Evolutionary conservation across 129 eudicot genomes (phyloP).

Genomic region (Chrysanthemum seticuspe): DNA sequence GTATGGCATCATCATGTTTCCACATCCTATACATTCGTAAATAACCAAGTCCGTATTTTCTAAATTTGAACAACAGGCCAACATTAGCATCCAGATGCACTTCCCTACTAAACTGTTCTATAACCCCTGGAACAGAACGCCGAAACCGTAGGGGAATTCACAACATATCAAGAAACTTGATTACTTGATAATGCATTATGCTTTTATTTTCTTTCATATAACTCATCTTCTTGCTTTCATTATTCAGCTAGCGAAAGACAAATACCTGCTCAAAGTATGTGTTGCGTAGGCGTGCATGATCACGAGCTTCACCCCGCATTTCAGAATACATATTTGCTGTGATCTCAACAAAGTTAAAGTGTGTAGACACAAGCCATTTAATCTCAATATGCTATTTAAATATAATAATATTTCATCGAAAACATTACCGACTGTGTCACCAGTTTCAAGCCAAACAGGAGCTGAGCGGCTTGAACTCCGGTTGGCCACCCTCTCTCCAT

Average conservation of each 20-base stretch:
- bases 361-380: slow-evolving; percentile 29
- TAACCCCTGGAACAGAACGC: neutral
- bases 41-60: neutral
- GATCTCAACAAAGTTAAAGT: slow-evolving; percentile 49
- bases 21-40: neutral
- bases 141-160: neutral
- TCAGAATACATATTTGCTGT: slow-evolving; percentile 85
- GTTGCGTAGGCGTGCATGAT: slow-evolving; percentile 68
- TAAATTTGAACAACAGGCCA: neutral
- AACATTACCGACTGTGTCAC: slow-evolving; percentile 76
- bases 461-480: slow-evolving; percentile 51
- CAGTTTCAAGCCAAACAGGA: slow-evolving; percentile 86
- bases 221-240: neutral
- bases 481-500: slow-evolving; percentile 46
- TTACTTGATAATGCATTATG: neutral
- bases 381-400: slow-evolving; percentile 4
- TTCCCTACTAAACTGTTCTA: neutral
- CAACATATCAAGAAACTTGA: neutral
- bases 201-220: neutral
- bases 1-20: neutral
- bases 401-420: slow-evolving; percentile 14
- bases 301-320: slow-evolving; percentile 81
- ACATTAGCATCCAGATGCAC: neutral
- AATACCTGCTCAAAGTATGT: slow-evolving; percentile 78
- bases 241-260: neutral